Conservation (phyloP, 495 filamentous ascomycete species). For the Thermochaetoides thermophila region DNA sequence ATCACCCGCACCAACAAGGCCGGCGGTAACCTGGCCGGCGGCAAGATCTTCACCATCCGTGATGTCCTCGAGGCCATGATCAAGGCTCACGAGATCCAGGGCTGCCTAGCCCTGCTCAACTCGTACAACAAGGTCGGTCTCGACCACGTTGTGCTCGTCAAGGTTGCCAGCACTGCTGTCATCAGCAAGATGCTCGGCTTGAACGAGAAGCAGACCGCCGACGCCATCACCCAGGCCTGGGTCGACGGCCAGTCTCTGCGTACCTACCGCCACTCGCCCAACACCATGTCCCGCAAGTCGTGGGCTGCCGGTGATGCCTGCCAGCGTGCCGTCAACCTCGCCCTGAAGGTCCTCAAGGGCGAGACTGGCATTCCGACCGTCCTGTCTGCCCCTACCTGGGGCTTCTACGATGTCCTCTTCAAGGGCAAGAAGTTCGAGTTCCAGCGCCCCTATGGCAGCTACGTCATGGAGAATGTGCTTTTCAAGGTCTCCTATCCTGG, state of each 20-base stretch:
- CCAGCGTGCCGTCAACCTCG: conserved; percentile 89
- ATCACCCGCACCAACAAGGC: conserved; percentile 88
- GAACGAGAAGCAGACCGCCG: conserved; percentile 76
- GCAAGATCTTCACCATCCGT: conserved; percentile 71
- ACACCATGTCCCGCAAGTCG: conserved; percentile 98
- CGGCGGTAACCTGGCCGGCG: conserved; percentile 58
- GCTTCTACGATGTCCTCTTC: conserved; percentile 97
- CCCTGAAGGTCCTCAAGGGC: conserved; percentile 82
- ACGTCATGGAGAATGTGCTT: conserved; percentile 99
- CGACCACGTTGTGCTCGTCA: conserved; percentile 95
- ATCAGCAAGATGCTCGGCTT: conserved; percentile 88
- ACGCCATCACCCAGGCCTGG: conserved; percentile 93
- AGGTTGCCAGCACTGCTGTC: conserved; percentile 90
- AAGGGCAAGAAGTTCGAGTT: conserved; percentile 90
- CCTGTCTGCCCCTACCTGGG: conserved; percentile 85
- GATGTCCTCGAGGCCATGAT: conserved; percentile 98
- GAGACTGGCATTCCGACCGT: conserved; percentile 86
- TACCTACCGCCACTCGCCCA: conserved; percentile 92
- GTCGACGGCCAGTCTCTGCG: conserved; percentile 91
- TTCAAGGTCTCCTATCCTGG: conserved; percentile 98
- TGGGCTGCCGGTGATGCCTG: conserved; percentile 98
- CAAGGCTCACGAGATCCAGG: conserved; percentile 98
- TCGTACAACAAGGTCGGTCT: conserved; percentile 96
- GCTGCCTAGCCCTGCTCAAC: conserved; percentile 89
- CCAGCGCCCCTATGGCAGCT: conserved; percentile 90